phyloP scores from a whole-genome alignment of 331 rosid species.

The Erythrophleum ivorense region DNA sequence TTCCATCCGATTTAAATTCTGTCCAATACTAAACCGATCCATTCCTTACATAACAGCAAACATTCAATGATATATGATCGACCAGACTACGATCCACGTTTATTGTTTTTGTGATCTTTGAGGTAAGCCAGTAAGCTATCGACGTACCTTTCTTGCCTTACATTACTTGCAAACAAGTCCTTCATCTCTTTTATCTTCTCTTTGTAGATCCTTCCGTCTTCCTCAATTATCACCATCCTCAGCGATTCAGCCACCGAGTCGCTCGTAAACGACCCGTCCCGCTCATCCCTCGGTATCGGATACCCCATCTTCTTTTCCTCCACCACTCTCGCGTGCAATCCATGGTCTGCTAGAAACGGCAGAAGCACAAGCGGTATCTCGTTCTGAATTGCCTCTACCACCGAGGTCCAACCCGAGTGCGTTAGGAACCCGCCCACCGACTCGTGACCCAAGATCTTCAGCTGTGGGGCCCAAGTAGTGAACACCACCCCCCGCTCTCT shows the following conservation, averaged over 20 bases:
- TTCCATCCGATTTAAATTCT: too few relatives aligned
- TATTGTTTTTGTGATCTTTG: background rate
- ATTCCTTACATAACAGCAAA: too few relatives aligned
- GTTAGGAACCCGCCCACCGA: constrained; percentile 45
- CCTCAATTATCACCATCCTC: constrained; percentile 35
- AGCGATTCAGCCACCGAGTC: constrained; percentile 35
- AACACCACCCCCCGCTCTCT: constrained; percentile 44
- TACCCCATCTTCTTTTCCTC: constrained; percentile 43
- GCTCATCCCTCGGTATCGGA: constrained; percentile 46
- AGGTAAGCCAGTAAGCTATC: constrained; percentile 37
- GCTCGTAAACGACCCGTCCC: constrained; percentile 39
- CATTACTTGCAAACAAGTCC: constrained; percentile 23
- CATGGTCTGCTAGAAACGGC: constrained; percentile 41
- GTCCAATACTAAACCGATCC: too few relatives aligned
- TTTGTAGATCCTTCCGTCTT: constrained; percentile 43
- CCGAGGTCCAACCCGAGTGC: constrained; percentile 49
- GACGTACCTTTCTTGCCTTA: constrained; percentile 31
- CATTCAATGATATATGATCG: too few relatives aligned
- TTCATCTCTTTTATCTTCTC: constrained; percentile 42
- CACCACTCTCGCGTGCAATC: constrained; percentile 35
- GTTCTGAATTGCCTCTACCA: constrained; percentile 42
- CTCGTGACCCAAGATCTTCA: constrained; percentile 42
- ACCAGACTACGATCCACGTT: too few relatives aligned
- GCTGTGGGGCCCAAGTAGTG: constrained; percentile 49
- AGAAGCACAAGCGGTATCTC: constrained; percentile 39